Conservation (phyloP, 2,329 filamentous ascomycete genomes). For the Pseudogymnoascus sp. region DNA sequence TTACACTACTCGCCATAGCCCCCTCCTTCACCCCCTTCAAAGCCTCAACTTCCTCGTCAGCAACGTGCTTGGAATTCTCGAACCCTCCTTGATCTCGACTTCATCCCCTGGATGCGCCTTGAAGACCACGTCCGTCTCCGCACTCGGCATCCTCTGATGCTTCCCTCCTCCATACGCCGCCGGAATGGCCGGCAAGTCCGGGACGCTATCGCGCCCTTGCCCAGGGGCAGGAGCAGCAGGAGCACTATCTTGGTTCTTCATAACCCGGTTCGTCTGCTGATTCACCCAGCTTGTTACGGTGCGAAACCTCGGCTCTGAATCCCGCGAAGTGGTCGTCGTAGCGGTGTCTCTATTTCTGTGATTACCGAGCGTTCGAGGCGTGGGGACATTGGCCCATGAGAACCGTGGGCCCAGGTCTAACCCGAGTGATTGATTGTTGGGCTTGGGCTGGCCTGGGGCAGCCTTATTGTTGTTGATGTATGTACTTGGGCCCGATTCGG, state of each 20-base stretch:
- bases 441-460: neutral
- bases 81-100: slow-evolving; percentile 22
- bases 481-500: slow-evolving; percentile 21
- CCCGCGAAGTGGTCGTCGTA: slow-evolving; percentile 26
- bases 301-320: slow-evolving; percentile 44
- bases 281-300: slow-evolving; percentile 57
- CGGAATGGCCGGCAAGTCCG: slow-evolving; percentile 19
- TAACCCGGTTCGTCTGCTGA: slow-evolving; percentile 51
- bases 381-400: slow-evolving; percentile 24
- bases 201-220: slow-evolving; percentile 26
- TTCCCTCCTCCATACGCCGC: slow-evolving; percentile 11
- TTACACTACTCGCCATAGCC: neutral
- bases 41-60: slow-evolving; percentile 25
- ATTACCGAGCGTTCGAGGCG: slow-evolving; percentile 8
- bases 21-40: slow-evolving; percentile 3
- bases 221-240: slow-evolving; percentile 12
- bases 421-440: neutral
- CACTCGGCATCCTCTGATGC: slow-evolving; percentile 24
- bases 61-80: slow-evolving; percentile 26
- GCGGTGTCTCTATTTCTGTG: slow-evolving; percentile 25
- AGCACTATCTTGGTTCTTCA: slow-evolving; percentile 37
- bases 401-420: slow-evolving; percentile 18
- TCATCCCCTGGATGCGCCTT: slow-evolving; percentile 27
- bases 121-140: slow-evolving; percentile 24
- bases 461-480: slow-evolving; percentile 14